Evolutionary conservation across 192 early-diverging fungal genomes (phyloP).

Genomic region (Ambispora gerdemannii): DNA sequence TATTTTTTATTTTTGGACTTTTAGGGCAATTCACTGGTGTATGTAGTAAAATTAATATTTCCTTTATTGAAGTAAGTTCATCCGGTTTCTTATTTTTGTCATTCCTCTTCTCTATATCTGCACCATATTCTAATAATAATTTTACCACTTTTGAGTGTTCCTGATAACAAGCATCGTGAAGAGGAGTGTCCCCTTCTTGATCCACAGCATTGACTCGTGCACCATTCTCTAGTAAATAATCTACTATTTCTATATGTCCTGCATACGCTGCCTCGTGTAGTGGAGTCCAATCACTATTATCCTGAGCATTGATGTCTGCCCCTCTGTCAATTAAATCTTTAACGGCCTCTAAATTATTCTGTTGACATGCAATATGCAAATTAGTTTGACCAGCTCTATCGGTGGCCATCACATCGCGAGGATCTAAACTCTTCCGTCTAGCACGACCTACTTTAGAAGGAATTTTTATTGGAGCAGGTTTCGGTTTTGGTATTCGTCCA

Average conservation of each 20-base stretch:
- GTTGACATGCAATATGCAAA: constrained; percentile 48
- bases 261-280: constrained; percentile 53
- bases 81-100: constrained; percentile 55
- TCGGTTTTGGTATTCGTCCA: not conserved
- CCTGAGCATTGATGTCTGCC: constrained; percentile 62
- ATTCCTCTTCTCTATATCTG: constrained; percentile 43
- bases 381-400: constrained; percentile 46
- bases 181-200: constrained; percentile 56
- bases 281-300: constrained; percentile 64
- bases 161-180: constrained; percentile 68
- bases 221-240: constrained; percentile 51
- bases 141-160: constrained; percentile 47
- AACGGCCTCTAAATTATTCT: constrained; percentile 50
- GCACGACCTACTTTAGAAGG: not conserved
- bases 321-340: constrained; percentile 54
- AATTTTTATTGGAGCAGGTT: not conserved
- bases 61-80: constrained; percentile 39
- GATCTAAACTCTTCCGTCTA: constrained; percentile 17
- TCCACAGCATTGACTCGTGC: constrained; percentile 59
- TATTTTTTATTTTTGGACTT: not conserved
- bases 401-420: constrained; percentile 18
- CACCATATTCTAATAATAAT: constrained; percentile 45
- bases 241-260: constrained; percentile 46
- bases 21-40: not conserved
- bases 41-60: constrained; percentile 3